Percentiles rank a stretch among this genome's conserved stretches.
Conservation (phyloP, 2,329 filamentous ascomycete species). For the Ploettnerulaceae sp. region DNA sequence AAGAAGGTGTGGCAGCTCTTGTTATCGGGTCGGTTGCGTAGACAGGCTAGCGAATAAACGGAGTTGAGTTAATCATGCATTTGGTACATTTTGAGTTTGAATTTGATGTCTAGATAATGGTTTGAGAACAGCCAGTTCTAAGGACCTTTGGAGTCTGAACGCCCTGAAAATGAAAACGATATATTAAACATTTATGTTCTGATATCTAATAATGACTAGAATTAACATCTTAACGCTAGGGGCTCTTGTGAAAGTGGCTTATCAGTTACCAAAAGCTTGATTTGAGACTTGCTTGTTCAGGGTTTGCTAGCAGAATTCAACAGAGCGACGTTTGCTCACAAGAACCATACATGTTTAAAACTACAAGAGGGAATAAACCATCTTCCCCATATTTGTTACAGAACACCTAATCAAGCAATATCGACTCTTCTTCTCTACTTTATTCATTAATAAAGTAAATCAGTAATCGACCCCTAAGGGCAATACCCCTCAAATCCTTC, state of each 20-base stretch:
- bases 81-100: conserved; percentile 25
- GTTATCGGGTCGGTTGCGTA: conserved; percentile 75
- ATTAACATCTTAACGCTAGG: too few relatives aligned
- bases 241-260: too few relatives aligned
- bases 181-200: background rate
- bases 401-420: too few relatives aligned
- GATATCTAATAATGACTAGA: background rate
- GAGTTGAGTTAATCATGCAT: conserved; percentile 28
- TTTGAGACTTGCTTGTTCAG: background rate
- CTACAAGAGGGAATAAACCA: too few relatives aligned
- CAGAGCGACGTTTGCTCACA: too few relatives aligned
- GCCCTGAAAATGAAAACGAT: conserved; percentile 12
- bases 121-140: conserved; percentile 15
- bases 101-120: conserved; percentile 30
- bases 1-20: conserved; percentile 81
- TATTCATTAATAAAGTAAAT: too few relatives aligned
- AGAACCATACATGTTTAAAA: too few relatives aligned
- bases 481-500: too few relatives aligned
- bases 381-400: too few relatives aligned
- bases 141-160: conserved; percentile 15
- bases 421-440: too few relatives aligned
- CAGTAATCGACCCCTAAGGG: too few relatives aligned
- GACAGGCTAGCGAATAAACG: conserved; percentile 19
- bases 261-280: background rate
- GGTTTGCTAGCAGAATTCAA: too few relatives aligned